These are phyloP conservation scores for Venturia nashicola DNA, from an alignment of 2,329 filamentous ascomycete species.

Conservation along the genomic window DNA sequence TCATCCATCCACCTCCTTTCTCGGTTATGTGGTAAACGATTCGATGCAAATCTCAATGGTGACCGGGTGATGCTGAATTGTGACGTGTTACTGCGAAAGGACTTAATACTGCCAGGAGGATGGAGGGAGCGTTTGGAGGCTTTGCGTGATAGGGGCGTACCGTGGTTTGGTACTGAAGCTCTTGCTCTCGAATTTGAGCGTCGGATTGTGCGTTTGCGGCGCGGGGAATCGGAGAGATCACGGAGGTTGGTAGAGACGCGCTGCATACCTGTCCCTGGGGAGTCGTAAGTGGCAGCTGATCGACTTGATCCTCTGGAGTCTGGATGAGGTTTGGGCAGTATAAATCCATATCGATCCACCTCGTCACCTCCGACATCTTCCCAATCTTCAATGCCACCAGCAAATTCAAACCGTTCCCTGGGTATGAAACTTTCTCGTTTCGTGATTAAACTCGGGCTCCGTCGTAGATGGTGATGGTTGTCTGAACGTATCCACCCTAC, in stretches of 20 bases:
- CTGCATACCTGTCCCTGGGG: slow-evolving; percentile 32
- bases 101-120: slow-evolving; percentile 27
- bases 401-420: slow-evolving; percentile 43
- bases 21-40: slow-evolving; percentile 32
- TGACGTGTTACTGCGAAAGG: slow-evolving; percentile 29
- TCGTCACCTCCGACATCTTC: slow-evolving; percentile 45
- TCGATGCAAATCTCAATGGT: slow-evolving; percentile 39
- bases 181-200: slow-evolving; percentile 34
- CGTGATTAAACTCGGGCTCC: slow-evolving; percentile 16
- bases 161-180: slow-evolving; percentile 23
- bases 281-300: slow-evolving; percentile 9
- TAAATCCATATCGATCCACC: slow-evolving; percentile 56
- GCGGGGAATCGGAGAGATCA: slow-evolving; percentile 42
- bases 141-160: neutral
- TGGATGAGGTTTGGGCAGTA: slow-evolving; percentile 28
- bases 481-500: neutral
- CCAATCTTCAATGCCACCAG: slow-evolving; percentile 55
- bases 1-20: slow-evolving; percentile 44
- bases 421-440: slow-evolving; percentile 24
- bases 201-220: slow-evolving; percentile 39
- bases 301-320: slow-evolving; percentile 20
- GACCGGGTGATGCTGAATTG: slow-evolving; percentile 21
- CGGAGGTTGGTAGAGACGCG: slow-evolving; percentile 48
- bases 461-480: neutral
- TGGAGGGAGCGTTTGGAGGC: slow-evolving; percentile 21